phyloP scores from a whole-genome alignment of 257 asterid species.

The Fraxinus cuspidata region DNA sequence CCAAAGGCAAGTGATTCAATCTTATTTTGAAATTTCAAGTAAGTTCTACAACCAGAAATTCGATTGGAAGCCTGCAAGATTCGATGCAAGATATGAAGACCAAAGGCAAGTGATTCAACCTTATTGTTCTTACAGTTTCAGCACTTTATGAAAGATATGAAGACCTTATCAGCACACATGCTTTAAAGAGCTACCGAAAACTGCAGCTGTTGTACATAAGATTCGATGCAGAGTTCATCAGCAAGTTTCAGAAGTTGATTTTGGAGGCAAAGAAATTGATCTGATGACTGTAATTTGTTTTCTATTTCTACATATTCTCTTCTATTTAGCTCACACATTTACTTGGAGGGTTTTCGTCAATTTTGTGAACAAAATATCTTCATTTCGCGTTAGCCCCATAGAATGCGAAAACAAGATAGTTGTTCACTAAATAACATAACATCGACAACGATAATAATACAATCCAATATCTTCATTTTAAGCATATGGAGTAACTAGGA shows the following conservation, averaged over 20 bases:
- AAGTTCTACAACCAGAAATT: too few species aligned
- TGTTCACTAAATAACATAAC: background rate
- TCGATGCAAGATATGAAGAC: too few species aligned
- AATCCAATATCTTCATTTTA: background rate
- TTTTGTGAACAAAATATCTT: too few species aligned
- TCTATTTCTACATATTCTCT: background rate
- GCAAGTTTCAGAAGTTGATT: conserved; percentile 43
- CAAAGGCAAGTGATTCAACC: too few species aligned
- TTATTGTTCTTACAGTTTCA: conserved; percentile 72
- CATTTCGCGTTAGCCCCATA: background rate
- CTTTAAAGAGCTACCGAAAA: conserved; percentile 36
- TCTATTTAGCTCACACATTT: background rate
- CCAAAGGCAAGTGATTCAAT: too few species aligned
- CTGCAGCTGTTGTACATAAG: conserved; percentile 39
- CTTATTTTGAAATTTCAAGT: too few species aligned
- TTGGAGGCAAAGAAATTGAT: conserved; percentile 65
- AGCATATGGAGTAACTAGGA: background rate
- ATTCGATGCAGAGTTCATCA: conserved; percentile 48
- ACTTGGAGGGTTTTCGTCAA: too few species aligned
- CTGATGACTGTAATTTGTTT: conserved; percentile 28
- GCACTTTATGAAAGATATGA: conserved; percentile 72
- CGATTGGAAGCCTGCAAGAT: too few species aligned
- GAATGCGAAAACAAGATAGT: background rate
- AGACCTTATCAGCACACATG: conserved; percentile 42
- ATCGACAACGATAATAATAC: background rate